Evolutionary conservation across 129 eudicot genomes (phyloP).

Genomic region (Lactuca sativa): DNA sequence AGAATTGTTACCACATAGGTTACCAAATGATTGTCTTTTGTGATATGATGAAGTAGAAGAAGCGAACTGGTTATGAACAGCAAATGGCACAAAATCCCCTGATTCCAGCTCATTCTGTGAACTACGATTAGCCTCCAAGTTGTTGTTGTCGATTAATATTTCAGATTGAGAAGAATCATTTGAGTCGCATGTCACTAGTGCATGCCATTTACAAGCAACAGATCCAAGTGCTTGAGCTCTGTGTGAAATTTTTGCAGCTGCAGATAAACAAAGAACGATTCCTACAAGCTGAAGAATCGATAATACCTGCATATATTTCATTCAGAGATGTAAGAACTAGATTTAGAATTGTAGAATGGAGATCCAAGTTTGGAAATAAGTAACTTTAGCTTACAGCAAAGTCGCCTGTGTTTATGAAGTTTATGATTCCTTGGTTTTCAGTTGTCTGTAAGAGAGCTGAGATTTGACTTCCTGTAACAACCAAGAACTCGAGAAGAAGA

Average conservation of each 20-base stretch:
- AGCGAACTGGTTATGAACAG: conserved; percentile 38
- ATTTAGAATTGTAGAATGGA: not conserved
- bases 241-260: conserved; percentile 66
- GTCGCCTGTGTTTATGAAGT: conserved; percentile 60
- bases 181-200: conserved; percentile 44
- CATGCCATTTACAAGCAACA: conserved; percentile 68
- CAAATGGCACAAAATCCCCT: conserved; percentile 39
- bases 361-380: not conserved
- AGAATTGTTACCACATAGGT: conserved; percentile 23
- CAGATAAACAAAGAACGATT: conserved; percentile 59
- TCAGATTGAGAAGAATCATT: conserved; percentile 39
- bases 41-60: conserved; percentile 57
- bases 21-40: conserved; percentile 62
- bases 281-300: conserved; percentile 63
- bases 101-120: conserved; percentile 65
- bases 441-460: conserved; percentile 50
- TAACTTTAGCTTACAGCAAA: conserved; percentile 49
- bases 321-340: not conserved
- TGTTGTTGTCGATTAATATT: conserved; percentile 24
- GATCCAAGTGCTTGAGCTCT: conserved; percentile 67
- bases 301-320: conserved; percentile 45
- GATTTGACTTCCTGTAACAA: conserved; percentile 58
- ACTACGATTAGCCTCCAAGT: conserved; percentile 6
- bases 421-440: conserved; percentile 45
- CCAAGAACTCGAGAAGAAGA: conserved; percentile 56